phyloP scores from a whole-genome alignment of 352 stramenopile species.

The Phytophthora cactorum region DNA sequence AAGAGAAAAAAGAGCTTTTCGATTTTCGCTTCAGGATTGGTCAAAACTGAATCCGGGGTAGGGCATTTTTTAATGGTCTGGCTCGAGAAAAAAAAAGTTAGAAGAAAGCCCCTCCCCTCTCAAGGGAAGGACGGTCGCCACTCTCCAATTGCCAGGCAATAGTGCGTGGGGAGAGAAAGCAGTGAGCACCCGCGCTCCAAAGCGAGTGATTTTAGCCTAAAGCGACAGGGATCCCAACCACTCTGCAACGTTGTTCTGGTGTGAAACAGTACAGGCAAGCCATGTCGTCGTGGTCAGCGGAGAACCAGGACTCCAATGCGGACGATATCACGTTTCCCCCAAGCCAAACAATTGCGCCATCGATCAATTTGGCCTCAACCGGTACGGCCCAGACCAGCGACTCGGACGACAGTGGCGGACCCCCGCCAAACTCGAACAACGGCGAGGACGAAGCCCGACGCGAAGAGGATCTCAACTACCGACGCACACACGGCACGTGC shows the following conservation, averaged over 20 bases:
- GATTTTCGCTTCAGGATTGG: conserved; percentile 1
- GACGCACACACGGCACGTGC: conserved; percentile 45
- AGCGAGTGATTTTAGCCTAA: conserved; percentile 3
- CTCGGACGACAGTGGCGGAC: conserved; percentile 13
- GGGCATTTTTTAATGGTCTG: conserved; percentile 4
- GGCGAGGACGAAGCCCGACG: conserved; percentile 1
- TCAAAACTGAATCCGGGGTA: conserved; percentile 13
- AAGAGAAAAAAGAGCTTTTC: too few species aligned
- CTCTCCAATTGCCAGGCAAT: conserved; percentile 14
- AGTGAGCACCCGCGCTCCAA: background rate
- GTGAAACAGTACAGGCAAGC: background rate
- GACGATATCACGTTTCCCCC: conserved; percentile 39
- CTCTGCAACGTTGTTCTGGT: conserved; percentile 1
- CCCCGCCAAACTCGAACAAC: conserved; percentile 7
- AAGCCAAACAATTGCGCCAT: conserved; percentile 4
- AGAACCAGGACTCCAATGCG: conserved; percentile 15
- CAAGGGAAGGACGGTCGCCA: conserved; percentile 4
- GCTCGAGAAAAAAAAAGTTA: conserved; percentile 18
- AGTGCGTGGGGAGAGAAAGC: conserved; percentile 7
- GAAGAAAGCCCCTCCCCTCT: background rate
- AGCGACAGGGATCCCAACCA: background rate
- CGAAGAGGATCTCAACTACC: conserved; percentile 17
- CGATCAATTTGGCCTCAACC: conserved; percentile 16
- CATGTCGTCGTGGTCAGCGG: conserved; percentile 39
- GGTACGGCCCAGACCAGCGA: conserved; percentile 3